A percentile compares a stretch with the other conserved stretches of the same genome.
phyloP scores from a whole-genome alignment of 75 land plant genomes.

The Azolla pinnata region DNA sequence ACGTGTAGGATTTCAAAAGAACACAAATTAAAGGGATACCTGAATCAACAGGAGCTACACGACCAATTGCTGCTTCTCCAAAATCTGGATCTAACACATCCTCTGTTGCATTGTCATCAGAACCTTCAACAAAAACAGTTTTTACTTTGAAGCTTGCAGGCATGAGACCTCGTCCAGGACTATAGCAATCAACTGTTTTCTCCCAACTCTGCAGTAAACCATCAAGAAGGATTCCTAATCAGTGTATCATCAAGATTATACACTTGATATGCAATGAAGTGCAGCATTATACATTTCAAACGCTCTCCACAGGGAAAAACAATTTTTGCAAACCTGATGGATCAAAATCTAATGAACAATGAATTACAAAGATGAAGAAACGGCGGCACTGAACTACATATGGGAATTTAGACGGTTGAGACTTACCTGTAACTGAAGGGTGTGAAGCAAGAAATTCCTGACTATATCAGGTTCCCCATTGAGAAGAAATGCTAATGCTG shows the following conservation, averaged over 20 bases:
- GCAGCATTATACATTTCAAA: no score
- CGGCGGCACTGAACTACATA: no score
- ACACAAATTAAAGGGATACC: slow-evolving; percentile 21
- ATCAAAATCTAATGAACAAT: no score
- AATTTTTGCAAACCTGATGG: no score
- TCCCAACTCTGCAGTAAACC: slow-evolving; percentile 85
- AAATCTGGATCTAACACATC: slow-evolving; percentile 78
- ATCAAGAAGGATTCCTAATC: no score
- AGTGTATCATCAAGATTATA: no score
- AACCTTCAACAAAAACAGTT: slow-evolving; percentile 51
- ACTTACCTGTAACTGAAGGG: slow-evolving; percentile 62
- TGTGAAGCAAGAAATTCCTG: slow-evolving; percentile 58
- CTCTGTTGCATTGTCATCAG: slow-evolving; percentile 35
- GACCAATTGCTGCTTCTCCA: slow-evolving; percentile 82
- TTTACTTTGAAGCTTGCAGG: slow-evolving; percentile 78
- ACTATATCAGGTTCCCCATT: slow-evolving; percentile 68
- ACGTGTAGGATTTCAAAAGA: no score
- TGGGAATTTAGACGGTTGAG: neutral
- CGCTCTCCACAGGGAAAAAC: no score
- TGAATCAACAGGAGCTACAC: slow-evolving; percentile 82
- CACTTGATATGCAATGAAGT: no score
- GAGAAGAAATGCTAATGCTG: slow-evolving; percentile 61
- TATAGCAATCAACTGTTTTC: slow-evolving; percentile 77
- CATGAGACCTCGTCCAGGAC: slow-evolving; percentile 81
- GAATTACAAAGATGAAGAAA: no score